Percentiles rank a stretch among this genome's conserved stretches.
Conservation (phyloP, 179 eudicot genomes). For the Sideroxylon spinosum region DNA sequence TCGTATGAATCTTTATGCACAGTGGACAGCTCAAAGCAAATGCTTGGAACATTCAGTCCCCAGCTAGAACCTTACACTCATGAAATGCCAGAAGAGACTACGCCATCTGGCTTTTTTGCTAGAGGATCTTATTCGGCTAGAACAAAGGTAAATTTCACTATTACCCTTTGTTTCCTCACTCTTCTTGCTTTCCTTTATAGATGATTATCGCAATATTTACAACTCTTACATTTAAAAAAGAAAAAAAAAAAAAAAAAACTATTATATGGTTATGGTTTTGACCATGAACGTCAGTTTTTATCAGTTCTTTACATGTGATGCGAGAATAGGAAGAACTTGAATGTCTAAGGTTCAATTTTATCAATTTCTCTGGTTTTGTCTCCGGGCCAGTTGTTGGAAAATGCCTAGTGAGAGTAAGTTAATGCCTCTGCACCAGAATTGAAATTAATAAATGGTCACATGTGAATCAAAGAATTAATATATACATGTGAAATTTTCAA, state of each 20-base stretch:
- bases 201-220: background rate
- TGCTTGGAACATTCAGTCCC: constrained; percentile 94
- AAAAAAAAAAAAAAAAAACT: too few relatives aligned
- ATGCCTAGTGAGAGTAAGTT: background rate
- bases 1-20: constrained; percentile 15
- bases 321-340: background rate
- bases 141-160: constrained; percentile 49
- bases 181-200: background rate
- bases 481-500: constrained; percentile 16
- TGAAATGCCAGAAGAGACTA: constrained; percentile 77
- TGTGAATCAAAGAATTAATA: background rate
- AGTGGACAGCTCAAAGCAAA: constrained; percentile 80
- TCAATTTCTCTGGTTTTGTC: background rate
- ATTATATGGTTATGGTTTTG: too few relatives aligned
- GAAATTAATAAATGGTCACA: constrained; percentile 3
- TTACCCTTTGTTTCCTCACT: background rate
- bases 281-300: background rate
- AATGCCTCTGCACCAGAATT: constrained; percentile 12
- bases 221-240: background rate
- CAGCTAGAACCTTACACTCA: constrained; percentile 74
- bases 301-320: background rate
- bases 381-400: constrained; percentile 6
- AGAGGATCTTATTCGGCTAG: constrained; percentile 85
- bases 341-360: background rate
- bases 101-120: constrained; percentile 91